A percentile compares a stretch with the other conserved stretches of the same genome.
These are phyloP conservation scores for Macrophomina pseudophaseolina DNA, from an alignment of 2,329 filamentous ascomycete genomes.

Conservation along the genomic window DNA sequence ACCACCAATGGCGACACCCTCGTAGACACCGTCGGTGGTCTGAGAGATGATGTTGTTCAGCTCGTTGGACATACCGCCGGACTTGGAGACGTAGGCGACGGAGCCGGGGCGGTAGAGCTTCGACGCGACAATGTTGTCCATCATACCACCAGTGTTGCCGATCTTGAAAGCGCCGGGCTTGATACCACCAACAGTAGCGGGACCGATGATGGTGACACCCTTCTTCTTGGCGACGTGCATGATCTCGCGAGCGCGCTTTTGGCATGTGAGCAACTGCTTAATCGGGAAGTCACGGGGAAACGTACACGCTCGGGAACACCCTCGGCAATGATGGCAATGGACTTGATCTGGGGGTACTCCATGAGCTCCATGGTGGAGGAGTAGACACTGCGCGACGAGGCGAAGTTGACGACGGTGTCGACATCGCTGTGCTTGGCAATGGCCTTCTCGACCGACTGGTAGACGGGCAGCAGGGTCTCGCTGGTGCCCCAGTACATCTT, in stretches of 20 bases:
- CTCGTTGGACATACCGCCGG: slow-evolving; percentile 99
- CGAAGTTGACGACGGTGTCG: slow-evolving; percentile 98
- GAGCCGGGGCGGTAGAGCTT: slow-evolving; percentile 99
- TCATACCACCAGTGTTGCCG: slow-evolving; percentile 99
- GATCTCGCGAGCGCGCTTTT: slow-evolving; percentile 93
- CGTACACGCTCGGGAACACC: slow-evolving; percentile 96
- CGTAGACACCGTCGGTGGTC: slow-evolving; percentile 96
- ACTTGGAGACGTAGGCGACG: slow-evolving; percentile 99
- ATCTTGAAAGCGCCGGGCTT: slow-evolving; percentile 99
- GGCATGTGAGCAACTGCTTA: slow-evolving; percentile 27
- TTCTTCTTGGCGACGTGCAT: slow-evolving; percentile 96
- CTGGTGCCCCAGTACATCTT: slow-evolving; percentile 99
- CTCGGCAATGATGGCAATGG: slow-evolving; percentile 98
- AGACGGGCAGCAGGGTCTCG: slow-evolving; percentile 97
- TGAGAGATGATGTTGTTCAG: slow-evolving; percentile 99
- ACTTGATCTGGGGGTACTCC: slow-evolving; percentile 95
- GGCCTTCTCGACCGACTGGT: slow-evolving; percentile 92
- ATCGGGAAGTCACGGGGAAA: slow-evolving; percentile 32
- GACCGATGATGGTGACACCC: slow-evolving; percentile 98
- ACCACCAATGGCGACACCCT: slow-evolving; percentile 99
- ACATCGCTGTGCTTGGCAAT: slow-evolving; percentile 96
- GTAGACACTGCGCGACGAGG: slow-evolving; percentile 98
- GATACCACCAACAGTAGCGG: slow-evolving; percentile 97
- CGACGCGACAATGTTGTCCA: slow-evolving; percentile 99
- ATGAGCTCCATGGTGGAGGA: slow-evolving; percentile 98